Percentiles rank a stretch among this genome's conserved stretches.
Evolutionary conservation across 257 asterid genomes (phyloP).

Genomic region (Capsicum rhomboideum): DNA sequence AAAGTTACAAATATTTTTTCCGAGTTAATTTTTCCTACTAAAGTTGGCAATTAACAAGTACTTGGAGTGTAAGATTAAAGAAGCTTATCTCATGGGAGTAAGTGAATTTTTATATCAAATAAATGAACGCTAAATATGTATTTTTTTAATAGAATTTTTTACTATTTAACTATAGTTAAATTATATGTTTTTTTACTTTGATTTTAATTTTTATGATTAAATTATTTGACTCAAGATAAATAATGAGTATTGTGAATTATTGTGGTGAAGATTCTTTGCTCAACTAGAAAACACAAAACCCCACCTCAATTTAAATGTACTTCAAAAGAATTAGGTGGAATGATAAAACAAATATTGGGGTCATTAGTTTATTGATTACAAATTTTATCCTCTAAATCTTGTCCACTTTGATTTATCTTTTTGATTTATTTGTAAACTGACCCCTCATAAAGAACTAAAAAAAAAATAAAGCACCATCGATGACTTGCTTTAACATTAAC

Average conservation of each 20-base stretch:
- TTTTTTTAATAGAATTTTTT: background rate
- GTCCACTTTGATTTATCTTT: background rate
- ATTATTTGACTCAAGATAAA: background rate
- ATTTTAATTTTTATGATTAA: background rate
- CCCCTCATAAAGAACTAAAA: background rate
- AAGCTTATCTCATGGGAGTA: no score
- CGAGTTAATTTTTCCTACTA: no score
- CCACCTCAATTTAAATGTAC: background rate
- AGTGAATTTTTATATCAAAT: no score
- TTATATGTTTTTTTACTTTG: background rate
- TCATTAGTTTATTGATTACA: background rate
- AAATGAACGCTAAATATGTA: background rate
- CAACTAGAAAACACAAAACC: background rate
- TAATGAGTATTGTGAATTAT: background rate
- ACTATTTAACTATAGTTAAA: background rate
- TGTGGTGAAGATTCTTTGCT: background rate
- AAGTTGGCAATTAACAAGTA: no score
- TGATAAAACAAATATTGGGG: background rate
- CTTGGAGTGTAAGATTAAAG: no score
- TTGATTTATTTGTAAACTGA: background rate
- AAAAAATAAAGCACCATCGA: background rate
- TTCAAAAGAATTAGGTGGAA: background rate
- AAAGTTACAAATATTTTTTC: no score
- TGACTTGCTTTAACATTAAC: background rate
- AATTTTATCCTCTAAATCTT: background rate